Evolutionary conservation across 495 filamentous ascomycete genomes (phyloP).

Genomic region (Trichoderma gamsii): DNA sequence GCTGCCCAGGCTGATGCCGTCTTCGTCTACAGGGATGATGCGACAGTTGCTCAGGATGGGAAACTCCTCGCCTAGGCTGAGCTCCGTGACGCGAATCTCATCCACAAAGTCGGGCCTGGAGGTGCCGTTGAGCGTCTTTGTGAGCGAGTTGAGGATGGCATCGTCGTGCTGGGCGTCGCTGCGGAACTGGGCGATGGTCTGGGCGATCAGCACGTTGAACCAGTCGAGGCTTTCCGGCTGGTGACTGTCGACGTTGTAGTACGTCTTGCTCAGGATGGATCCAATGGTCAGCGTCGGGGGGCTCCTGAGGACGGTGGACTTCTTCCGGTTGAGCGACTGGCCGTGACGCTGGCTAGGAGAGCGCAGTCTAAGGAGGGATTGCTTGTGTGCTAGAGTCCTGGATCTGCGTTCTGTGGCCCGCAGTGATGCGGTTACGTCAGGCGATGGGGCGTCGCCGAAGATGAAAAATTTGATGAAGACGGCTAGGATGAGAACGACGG

Average conservation of each 20-base stretch:
- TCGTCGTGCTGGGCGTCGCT: constrained; percentile 84
- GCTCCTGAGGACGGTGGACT: constrained; percentile 65
- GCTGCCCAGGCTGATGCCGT: constrained; percentile 45
- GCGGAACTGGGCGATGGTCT: constrained; percentile 93
- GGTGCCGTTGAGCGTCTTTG: constrained; percentile 72
- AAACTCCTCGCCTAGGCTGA: constrained; percentile 91
- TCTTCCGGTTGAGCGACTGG: constrained; percentile 59
- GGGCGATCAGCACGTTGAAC: constrained; percentile 97
- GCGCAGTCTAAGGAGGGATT: constrained; percentile 56
- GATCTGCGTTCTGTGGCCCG: constrained; percentile 63
- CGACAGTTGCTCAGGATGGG: constrained; percentile 98
- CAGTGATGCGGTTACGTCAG: constrained; percentile 62
- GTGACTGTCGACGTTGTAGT: constrained; percentile 93
- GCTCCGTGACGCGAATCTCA: constrained; percentile 87
- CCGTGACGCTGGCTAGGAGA: constrained; percentile 37
- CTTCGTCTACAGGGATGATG: constrained; percentile 77
- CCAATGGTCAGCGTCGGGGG: constrained; percentile 63
- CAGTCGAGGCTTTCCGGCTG: constrained; percentile 98
- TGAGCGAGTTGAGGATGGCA: constrained; percentile 93
- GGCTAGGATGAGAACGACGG: constrained; percentile 79
- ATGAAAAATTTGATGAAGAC: constrained; percentile 99
- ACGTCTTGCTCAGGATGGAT: constrained; percentile 93
- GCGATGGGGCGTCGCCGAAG: constrained; percentile 84
- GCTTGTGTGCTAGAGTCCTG: constrained; percentile 58
- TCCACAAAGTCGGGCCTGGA: constrained; percentile 87